Evolutionary conservation across 805 yeast species (phyloP).

Genomic region (Wickerhamomyces rabaulensis): DNA sequence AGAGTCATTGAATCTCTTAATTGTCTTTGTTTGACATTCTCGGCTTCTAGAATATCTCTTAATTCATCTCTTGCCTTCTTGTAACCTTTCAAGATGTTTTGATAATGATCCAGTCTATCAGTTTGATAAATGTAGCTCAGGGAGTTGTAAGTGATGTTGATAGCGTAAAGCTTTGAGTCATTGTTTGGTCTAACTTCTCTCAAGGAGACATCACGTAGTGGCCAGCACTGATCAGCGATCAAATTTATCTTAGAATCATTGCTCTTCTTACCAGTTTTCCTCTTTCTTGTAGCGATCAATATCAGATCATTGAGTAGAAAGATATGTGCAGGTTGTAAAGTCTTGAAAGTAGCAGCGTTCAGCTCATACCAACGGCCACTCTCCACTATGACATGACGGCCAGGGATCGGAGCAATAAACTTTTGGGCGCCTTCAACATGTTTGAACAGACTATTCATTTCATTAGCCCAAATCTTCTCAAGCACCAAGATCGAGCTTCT

Average conservation of each 20-base stretch:
- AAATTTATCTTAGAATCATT: conserved; percentile 31
- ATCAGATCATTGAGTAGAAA: conserved; percentile 75
- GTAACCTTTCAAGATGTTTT: conserved; percentile 47
- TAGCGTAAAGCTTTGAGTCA: conserved; percentile 28
- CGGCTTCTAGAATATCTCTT: conserved; percentile 49
- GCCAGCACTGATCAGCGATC: conserved; percentile 76
- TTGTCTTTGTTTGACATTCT: conserved; percentile 37
- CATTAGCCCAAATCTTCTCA: conserved; percentile 78
- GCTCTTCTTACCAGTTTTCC: conserved; percentile 24
- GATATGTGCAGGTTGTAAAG: conserved; percentile 68
- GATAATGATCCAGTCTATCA: conserved; percentile 51
- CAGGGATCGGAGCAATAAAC: conserved; percentile 66
- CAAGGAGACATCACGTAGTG: conserved; percentile 51
- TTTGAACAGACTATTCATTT: conserved; percentile 62
- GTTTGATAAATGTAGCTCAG: conserved; percentile 55
- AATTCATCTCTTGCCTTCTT: conserved; percentile 59
- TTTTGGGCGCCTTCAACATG: conserved; percentile 92
- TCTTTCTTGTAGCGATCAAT: conserved; percentile 63
- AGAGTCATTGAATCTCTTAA: conserved; percentile 40
- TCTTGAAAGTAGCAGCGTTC: conserved; percentile 80
- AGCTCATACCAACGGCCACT: conserved; percentile 84
- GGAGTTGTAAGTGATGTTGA: conserved; percentile 43
- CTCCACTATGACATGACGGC: conserved; percentile 75
- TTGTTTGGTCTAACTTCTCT: conserved; percentile 13
- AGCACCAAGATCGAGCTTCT: conserved; percentile 67